Evolutionary conservation across 2,329 filamentous ascomycete species (phyloP), one percentile per base, ranked within the genome.

Genomic region (Diaporthe aspalathi): DNA sequence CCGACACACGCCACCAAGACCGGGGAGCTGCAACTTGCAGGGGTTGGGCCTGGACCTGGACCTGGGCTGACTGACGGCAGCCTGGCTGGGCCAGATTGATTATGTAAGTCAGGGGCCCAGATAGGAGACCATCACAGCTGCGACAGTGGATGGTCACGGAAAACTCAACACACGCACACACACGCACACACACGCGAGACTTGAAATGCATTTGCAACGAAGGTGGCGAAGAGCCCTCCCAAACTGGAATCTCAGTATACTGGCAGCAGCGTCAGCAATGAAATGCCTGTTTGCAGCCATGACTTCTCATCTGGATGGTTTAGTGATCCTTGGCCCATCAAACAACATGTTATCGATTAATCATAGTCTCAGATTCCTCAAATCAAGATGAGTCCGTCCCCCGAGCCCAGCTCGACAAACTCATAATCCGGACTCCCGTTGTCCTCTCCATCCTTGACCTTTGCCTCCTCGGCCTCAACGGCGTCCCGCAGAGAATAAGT

Each of bases 371-470:
- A 2, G 29, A 7, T 27, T 6, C n/a, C 12, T 76, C 49, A 88
- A 49, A 80, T 78, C 70, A 91, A 75, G 3, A 90, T 76, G 56
- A 87, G 77, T 67, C 84, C 86, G 76, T 90, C 86, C 0, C 89
- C 89, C 73, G 89, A 90, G 3, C 79, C 83, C 66, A 91, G 76
- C 70, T 89, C 86, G 6, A 84, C 79, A 78, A 88, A 90, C 17
- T 80, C 80, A 66, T 85, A 84, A 1, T 81, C 79, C 12, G 82
- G 82, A 17, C 76, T 79, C n/a, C 80, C 75, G 16, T 54, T 62
- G 5, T 49, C 75, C 38, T 63, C 70, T 5, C 29, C 75, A 1
- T 76, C 76, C 29, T 38, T 29, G 14, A 8, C 29, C 53, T 78
- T 50, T 5, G 76, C 73, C 63, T 80, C 77, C 68, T 83, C 81